These are phyloP conservation scores for Dothideomycetes sp. DNA, from an alignment of 2,329 filamentous ascomycete species.

Conservation along the genomic window DNA sequence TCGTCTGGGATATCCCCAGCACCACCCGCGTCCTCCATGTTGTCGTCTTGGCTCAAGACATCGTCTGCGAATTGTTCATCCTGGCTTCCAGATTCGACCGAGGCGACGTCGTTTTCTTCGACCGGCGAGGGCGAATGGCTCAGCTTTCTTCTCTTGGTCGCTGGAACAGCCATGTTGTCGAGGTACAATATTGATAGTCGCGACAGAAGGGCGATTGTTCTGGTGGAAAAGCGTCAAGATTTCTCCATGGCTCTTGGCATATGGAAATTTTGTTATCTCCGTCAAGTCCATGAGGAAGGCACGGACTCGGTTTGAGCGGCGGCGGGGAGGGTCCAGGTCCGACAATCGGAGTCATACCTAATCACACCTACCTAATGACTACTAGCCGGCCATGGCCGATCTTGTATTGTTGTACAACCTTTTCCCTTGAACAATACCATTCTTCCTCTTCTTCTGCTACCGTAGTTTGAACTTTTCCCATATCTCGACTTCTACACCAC, in stretches of 20 bases:
- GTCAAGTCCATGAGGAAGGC: too few species aligned
- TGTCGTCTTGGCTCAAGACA: conserved; percentile 11
- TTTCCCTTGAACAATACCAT: conserved; percentile 4
- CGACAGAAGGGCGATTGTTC: background rate
- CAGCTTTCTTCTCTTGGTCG: conserved; percentile 27
- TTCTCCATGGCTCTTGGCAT: too few species aligned
- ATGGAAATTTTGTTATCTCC: too few species aligned
- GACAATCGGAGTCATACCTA: too few species aligned
- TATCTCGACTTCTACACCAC: background rate
- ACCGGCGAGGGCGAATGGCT: conserved; percentile 25
- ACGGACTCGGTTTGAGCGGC: too few species aligned
- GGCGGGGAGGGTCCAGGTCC: too few species aligned
- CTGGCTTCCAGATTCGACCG: conserved; percentile 23
- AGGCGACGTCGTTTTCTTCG: conserved; percentile 21
- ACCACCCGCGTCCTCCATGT: conserved; percentile 15
- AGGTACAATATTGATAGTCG: background rate
- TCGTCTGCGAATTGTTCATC: conserved; percentile 12
- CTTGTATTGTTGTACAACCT: too few species aligned
- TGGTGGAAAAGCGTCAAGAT: too few species aligned
- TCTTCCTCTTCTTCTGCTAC: conserved; percentile 20
- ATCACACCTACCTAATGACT: too few species aligned
- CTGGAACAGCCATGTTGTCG: conserved; percentile 22
- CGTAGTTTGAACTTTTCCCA: conserved; percentile 22
- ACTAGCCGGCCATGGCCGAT: too few species aligned
- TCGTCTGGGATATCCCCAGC: conserved; percentile 14